Percentiles rank a stretch among this genome's conserved stretches.
phyloP scores from a whole-genome alignment of 2,329 filamentous ascomycete species.

The Plectosphaerella plurivora region DNA sequence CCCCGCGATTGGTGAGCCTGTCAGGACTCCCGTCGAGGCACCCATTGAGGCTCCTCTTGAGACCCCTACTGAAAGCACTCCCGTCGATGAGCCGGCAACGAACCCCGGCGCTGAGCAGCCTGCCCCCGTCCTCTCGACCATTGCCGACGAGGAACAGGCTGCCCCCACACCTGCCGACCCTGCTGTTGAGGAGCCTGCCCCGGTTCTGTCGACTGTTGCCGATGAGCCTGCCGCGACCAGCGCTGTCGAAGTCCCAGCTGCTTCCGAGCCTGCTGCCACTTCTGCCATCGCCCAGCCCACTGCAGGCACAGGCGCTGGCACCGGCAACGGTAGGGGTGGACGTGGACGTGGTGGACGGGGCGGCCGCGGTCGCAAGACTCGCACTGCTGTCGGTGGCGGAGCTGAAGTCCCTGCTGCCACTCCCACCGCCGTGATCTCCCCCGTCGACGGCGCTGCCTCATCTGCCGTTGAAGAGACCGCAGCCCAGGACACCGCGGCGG shows the following conservation, averaged over 20 bases:
- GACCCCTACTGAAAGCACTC: not conserved
- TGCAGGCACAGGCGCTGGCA: slow-evolving; percentile 2
- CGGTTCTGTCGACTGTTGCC: not conserved
- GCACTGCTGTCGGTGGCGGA: not conserved
- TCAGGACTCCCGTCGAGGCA: too few species aligned
- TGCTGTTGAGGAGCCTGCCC: not conserved
- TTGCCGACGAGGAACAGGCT: not conserved
- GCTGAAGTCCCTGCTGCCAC: not conserved
- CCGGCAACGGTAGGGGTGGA: not conserved
- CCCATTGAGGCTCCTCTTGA: too few species aligned
- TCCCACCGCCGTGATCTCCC: not conserved
- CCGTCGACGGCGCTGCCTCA: not conserved
- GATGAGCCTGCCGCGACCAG: too few species aligned
- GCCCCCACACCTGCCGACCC: not conserved
- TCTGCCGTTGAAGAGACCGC: not conserved
- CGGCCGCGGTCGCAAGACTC: not conserved
- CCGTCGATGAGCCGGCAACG: not conserved
- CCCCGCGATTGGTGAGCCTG: too few species aligned
- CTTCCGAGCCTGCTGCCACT: too few species aligned
- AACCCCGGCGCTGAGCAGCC: not conserved
- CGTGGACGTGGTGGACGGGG: not conserved
- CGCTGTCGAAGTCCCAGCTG: too few species aligned
- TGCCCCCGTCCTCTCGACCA: not conserved
- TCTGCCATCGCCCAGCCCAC: not conserved
- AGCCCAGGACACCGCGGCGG: not conserved